Conservation (phyloP, 1,284 basidiomycete species). For the Volvariella surrecta region DNA sequence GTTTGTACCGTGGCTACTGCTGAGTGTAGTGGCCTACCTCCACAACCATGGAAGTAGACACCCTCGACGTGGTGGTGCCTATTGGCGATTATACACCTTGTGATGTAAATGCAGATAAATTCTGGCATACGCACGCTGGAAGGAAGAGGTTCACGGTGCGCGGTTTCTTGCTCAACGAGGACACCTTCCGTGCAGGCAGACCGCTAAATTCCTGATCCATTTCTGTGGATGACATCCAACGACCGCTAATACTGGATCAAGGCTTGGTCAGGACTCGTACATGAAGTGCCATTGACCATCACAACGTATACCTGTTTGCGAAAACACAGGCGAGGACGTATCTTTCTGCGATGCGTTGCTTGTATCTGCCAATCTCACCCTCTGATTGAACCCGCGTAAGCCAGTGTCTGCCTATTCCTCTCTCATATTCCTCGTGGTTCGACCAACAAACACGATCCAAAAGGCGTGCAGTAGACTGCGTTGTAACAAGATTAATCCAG, state of each 20-base stretch:
- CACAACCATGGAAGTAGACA: conserved; percentile 45
- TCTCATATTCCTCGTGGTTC: conserved; percentile 60
- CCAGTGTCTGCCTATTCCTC: conserved; percentile 61
- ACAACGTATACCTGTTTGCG: conserved; percentile 45
- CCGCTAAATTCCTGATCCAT: conserved; percentile 63
- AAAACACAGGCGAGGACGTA: conserved; percentile 62
- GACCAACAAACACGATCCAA: conserved; percentile 35
- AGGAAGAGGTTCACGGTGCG: conserved; percentile 45
- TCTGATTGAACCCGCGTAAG: conserved; percentile 34
- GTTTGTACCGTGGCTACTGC: conserved; percentile 64
- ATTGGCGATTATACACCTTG: background rate
- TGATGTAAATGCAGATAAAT: conserved; percentile 1
- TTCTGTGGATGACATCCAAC: conserved; percentile 50
- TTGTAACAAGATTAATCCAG: background rate
- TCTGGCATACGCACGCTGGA: conserved; percentile 37
- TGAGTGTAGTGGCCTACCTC: conserved; percentile 38
- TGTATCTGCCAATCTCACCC: conserved; percentile 31
- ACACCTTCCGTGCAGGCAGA: conserved; percentile 19
- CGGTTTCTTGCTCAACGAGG: conserved; percentile 13
- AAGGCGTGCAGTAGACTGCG: conserved; percentile 4
- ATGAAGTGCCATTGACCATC: background rate
- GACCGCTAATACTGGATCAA: conserved; percentile 48
- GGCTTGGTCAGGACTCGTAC: background rate
- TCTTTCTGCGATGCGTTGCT: conserved; percentile 42
- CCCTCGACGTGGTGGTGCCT: conserved; percentile 75